phyloP scores from a whole-genome alignment of 176 grass and related monocot species.

The Eragrostis nindensis region DNA sequence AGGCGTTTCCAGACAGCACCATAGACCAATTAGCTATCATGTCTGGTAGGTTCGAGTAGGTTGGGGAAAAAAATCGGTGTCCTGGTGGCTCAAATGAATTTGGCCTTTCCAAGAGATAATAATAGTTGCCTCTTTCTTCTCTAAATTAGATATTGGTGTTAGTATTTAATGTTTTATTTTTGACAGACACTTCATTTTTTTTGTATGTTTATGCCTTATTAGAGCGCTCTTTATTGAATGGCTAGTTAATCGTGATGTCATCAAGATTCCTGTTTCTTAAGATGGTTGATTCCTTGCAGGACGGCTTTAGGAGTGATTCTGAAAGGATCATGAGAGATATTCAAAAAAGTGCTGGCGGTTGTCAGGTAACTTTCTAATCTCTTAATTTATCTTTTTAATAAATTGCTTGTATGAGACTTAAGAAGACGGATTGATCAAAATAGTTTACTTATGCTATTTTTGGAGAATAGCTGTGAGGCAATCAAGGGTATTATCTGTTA shows the following conservation, averaged over 20 bases:
- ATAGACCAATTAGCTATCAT: neutral
- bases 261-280: slow-evolving; percentile 22
- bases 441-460: neutral
- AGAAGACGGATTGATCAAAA: slow-evolving; percentile 22
- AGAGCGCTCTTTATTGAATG: neutral
- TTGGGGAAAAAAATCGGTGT: neutral
- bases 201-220: neutral
- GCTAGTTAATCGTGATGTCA: neutral
- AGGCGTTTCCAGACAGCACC: neutral
- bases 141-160: neutral
- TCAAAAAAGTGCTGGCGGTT: slow-evolving; percentile 62
- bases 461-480: neutral
- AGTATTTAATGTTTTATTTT: neutral
- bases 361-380: slow-evolving; percentile 64
- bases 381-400: slow-evolving; percentile 1
- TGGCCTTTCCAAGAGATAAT: neutral
- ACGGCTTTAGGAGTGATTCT: slow-evolving; percentile 90
- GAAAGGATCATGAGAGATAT: slow-evolving; percentile 94
- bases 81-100: neutral
- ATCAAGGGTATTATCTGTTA: too few species aligned
- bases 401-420: slow-evolving; percentile 32
- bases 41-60: neutral
- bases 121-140: neutral
- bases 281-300: slow-evolving; percentile 47
- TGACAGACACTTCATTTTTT: neutral